Conservation (phyloP, 2,329 filamentous ascomycete genomes). For the Xylariaceae sp. region DNA sequence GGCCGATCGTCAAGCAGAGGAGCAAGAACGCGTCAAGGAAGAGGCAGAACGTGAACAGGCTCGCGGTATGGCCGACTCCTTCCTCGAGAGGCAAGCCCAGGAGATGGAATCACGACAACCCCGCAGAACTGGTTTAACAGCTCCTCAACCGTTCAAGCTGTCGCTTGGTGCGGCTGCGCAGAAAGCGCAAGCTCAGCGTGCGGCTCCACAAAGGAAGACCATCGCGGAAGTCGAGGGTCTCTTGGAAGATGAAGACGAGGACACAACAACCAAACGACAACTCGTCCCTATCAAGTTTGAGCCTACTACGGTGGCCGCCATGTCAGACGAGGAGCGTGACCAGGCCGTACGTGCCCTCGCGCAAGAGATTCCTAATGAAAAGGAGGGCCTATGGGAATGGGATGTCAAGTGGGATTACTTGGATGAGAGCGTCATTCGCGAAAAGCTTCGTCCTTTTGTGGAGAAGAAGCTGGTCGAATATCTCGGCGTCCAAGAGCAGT, state of each 20-base stretch:
- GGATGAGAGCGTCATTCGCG: constrained; percentile 71
- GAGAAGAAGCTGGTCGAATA: constrained; percentile 98
- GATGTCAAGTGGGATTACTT: constrained; percentile 87
- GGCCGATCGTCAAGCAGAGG: constrained; percentile 73
- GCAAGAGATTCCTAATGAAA: constrained; percentile 82
- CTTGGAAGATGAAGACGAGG: constrained; percentile 89
- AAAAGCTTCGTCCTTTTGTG: constrained; percentile 89
- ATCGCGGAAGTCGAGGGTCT: constrained; percentile 92
- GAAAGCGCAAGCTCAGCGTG: constrained; percentile 54
- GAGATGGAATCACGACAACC: constrained; percentile 57
- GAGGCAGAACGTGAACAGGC: constrained; percentile 71
- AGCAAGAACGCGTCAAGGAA: constrained; percentile 65
- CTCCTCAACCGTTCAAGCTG: constrained; percentile 81
- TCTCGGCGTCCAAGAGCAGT: constrained; percentile 90
- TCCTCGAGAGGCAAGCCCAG: constrained; percentile 77
- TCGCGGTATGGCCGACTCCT: constrained; percentile 80
- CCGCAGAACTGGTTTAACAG: constrained; percentile 36
- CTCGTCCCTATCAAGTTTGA: constrained; percentile 82
- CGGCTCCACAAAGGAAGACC: constrained; percentile 62
- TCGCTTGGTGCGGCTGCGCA: constrained; percentile 86
- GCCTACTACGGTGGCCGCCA: constrained; percentile 58
- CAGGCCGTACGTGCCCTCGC: constrained; percentile 78
- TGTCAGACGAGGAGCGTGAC: constrained; percentile 82
- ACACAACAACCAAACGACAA: constrained; percentile 62
- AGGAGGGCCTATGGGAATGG: constrained; percentile 87